Evolutionary conservation across 306 rosid species (phyloP), one percentile per base, ranked within the genome.

Genomic region (Macrotyloma uniflorum): DNA sequence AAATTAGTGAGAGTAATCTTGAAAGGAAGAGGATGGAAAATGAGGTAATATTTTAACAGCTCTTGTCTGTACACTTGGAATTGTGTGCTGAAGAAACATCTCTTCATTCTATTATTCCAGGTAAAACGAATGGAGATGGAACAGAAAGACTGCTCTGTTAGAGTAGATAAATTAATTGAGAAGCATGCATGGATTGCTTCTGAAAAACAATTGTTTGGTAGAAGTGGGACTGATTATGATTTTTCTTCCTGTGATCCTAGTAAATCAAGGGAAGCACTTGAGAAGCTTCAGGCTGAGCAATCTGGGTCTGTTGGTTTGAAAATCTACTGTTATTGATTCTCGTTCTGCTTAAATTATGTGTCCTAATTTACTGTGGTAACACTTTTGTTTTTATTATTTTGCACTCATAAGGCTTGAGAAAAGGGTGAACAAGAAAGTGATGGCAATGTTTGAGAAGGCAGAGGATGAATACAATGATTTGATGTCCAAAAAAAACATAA

Each of bases 401-500:
- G 40, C 81, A 32, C 24, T 22, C 62, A 33, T 65, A 82, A 94
- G 98, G 88, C 98, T 95, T 79, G 98, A 95, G 88, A 95, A 92
- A 89, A 89, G 98, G 89, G 97, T 95, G 84, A 95, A 95, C 83
- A 95, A 95, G 89, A 95, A 95, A 86, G 98, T 95, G 19, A 95
- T 92, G 97, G 98, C 98, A 54, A 92, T 95, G 98, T 95, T 95
- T 82, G 98, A 95, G 91, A 95, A 92, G 90, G 98, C 98, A 72
- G 98, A 95, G 79, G 98, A 95, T n/a, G 98, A 95, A 87, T 95
- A 92, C 84, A 95, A 91, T 70, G 98, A 92, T 73, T 82, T 95
- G 78, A 83, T 95, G 88, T 92, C 97, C 28, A 95, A 92, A 91
- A 95, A 95, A 88, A 91, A 92, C 78, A 95, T 95, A 77, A 95